Conservation (phyloP, 1,139 yeast species). For the Oligophagozyma castellii region DNA sequence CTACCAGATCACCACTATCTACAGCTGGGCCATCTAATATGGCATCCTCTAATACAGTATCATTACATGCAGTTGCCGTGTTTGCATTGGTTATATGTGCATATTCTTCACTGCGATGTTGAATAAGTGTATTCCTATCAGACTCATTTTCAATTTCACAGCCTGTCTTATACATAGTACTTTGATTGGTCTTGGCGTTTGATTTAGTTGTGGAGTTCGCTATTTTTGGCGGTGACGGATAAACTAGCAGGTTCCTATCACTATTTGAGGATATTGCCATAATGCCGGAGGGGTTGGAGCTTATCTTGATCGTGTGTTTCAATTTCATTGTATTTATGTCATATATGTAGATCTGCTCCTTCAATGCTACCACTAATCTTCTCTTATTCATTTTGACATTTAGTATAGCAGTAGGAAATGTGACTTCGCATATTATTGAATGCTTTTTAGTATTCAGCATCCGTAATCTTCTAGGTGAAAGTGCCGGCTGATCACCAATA, state of each 20-base stretch:
- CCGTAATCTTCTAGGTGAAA: conserved; percentile 70
- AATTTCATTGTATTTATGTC: conserved; percentile 81
- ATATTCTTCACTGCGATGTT: conserved; percentile 2
- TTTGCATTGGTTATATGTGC: background rate
- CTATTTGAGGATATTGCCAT: conserved; percentile 51
- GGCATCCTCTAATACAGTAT: conserved; percentile 3
- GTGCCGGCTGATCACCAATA: conserved; percentile 64
- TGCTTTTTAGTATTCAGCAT: conserved; percentile 72
- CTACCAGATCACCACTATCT: conserved; percentile 75
- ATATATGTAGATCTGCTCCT: conserved; percentile 78
- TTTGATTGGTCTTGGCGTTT: conserved; percentile 20
- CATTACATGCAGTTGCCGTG: background rate
- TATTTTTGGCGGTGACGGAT: conserved; percentile 58
- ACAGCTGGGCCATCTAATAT: conserved; percentile 15
- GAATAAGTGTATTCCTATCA: conserved; percentile 3
- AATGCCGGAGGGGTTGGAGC: conserved; percentile 47
- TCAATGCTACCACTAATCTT: conserved; percentile 63
- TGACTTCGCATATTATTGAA: conserved; percentile 62
- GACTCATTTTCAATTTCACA: conserved; percentile 6
- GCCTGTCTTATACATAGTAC: conserved; percentile 7
- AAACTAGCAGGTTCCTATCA: conserved; percentile 59
- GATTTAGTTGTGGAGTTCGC: conserved; percentile 21
- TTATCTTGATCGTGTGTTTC: conserved; percentile 76
- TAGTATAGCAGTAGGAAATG: conserved; percentile 74
- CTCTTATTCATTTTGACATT: conserved; percentile 65